Conservation (phyloP, 1,284 basidiomycete species). For the Serendipita sp. region DNA sequence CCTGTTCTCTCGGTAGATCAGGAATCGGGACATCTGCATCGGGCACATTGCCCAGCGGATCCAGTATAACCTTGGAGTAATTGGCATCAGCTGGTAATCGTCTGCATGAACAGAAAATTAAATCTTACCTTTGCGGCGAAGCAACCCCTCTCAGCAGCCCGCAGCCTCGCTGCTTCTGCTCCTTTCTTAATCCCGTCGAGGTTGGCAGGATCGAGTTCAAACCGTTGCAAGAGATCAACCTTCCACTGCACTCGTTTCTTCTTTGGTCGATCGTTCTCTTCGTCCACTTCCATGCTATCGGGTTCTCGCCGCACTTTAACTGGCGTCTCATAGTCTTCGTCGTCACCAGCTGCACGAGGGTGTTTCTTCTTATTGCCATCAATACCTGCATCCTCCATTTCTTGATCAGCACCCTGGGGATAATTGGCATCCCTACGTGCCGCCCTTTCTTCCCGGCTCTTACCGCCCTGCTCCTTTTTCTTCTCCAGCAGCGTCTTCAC, state of each 20-base stretch:
- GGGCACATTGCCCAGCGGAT: conserved; percentile 60
- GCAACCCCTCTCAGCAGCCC: neutral
- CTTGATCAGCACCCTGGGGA: conserved; percentile 19
- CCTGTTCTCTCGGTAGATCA: conserved; percentile 47
- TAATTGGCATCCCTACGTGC: conserved; percentile 39
- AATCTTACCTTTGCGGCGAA: conserved; percentile 9
- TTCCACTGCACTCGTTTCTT: conserved; percentile 68
- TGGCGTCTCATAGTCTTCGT: conserved; percentile 66
- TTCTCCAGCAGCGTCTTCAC: conserved; percentile 56
- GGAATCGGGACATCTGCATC: conserved; percentile 45
- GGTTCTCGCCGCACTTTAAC: conserved; percentile 28
- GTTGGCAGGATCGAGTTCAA: neutral
- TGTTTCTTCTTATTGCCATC: conserved; percentile 27
- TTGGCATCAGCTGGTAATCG: conserved; percentile 3
- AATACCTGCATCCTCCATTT: conserved; percentile 20
- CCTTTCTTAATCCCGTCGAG: neutral
- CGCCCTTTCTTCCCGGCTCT: conserved; percentile 49
- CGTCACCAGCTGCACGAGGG: conserved; percentile 58
- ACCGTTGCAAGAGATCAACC: conserved; percentile 35
- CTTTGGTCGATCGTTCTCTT: conserved; percentile 20
- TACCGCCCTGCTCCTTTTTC: conserved; percentile 51
- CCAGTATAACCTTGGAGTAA: conserved; percentile 30
- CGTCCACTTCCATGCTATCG: conserved; percentile 17
- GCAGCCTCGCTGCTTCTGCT: neutral
- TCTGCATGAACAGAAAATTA: conserved; percentile 19